Conservation (phyloP, 75 land plant genomes). For the Cunninghamia lanceolata region DNA sequence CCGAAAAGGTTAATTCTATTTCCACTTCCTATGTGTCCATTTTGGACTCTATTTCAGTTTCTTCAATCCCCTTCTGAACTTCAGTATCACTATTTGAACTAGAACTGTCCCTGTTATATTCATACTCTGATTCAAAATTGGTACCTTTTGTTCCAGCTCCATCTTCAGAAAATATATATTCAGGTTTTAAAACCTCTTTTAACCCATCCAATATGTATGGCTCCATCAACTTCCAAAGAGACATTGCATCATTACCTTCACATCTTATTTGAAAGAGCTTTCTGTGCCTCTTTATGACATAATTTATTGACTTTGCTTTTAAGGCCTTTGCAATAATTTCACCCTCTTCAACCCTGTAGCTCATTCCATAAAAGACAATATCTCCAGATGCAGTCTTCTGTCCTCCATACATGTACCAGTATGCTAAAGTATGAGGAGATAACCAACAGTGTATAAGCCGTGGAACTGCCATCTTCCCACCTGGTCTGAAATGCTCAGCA, state of each 20-base stretch:
- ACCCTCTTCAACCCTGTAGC: constrained; percentile 52
- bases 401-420: constrained; percentile 98
- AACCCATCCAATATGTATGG: constrained; percentile 58
- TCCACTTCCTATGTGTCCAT: neutral
- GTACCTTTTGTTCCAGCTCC: neutral
- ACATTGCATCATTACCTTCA: constrained; percentile 54
- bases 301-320: constrained; percentile 55
- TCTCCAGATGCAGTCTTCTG: constrained; percentile 55
- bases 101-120: neutral
- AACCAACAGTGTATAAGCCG: constrained; percentile 88
- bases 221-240: constrained; percentile 77
- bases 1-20: neutral
- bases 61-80: neutral
- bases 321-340: constrained; percentile 57
- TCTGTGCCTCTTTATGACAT: constrained; percentile 49
- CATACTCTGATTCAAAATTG: neutral
- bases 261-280: constrained; percentile 55
- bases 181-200: constrained; percentile 45
- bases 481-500: constrained; percentile 83
- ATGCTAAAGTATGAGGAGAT: constrained; percentile 78
- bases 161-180: constrained; percentile 3
- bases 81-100: neutral
- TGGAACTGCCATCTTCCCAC: constrained; percentile 56
- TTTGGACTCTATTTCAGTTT: neutral
- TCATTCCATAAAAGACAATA: constrained; percentile 63